A percentile compares a stretch with the other conserved stretches of the same genome.
phyloP scores from a whole-genome alignment of 495 filamentous ascomycete species.

The Staphylotrichum longicolle region DNA sequence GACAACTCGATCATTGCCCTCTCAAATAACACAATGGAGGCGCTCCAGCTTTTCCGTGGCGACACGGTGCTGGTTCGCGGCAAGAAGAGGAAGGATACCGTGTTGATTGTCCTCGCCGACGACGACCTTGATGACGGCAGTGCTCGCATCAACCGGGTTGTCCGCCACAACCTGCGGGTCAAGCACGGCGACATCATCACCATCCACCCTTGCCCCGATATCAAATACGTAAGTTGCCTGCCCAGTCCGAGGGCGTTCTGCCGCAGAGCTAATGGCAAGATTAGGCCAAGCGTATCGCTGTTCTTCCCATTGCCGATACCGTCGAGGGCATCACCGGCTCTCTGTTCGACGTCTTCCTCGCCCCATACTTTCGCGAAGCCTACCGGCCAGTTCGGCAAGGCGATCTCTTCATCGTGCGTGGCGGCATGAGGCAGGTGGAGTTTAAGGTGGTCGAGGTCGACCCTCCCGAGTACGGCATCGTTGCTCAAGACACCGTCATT shows the following conservation, averaged over 20 bases:
- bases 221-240: constrained; percentile 85
- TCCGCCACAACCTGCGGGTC: constrained; percentile 95
- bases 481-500: constrained; percentile 97
- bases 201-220: constrained; percentile 98
- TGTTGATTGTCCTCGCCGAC: constrained; percentile 93
- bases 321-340: constrained; percentile 96
- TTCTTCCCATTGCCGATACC: constrained; percentile 96
- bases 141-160: constrained; percentile 94
- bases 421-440: constrained; percentile 97
- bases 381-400: constrained; percentile 96
- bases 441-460: constrained; percentile 99
- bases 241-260: background rate
- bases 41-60: constrained; percentile 94
- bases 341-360: constrained; percentile 97
- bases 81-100: constrained; percentile 99
- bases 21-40: constrained; percentile 99
- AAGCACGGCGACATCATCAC: constrained; percentile 98
- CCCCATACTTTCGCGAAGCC: constrained; percentile 98
- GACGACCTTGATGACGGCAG: constrained; percentile 97
- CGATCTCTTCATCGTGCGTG: constrained; percentile 93
- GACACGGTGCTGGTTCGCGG: constrained; percentile 97
- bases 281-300: constrained; percentile 97
- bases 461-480: constrained; percentile 95
- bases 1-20: constrained; percentile 99
- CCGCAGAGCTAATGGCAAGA: constrained; percentile 12